Conservation (phyloP, 352 stramenopile species). For the Pythium biforme region DNA sequence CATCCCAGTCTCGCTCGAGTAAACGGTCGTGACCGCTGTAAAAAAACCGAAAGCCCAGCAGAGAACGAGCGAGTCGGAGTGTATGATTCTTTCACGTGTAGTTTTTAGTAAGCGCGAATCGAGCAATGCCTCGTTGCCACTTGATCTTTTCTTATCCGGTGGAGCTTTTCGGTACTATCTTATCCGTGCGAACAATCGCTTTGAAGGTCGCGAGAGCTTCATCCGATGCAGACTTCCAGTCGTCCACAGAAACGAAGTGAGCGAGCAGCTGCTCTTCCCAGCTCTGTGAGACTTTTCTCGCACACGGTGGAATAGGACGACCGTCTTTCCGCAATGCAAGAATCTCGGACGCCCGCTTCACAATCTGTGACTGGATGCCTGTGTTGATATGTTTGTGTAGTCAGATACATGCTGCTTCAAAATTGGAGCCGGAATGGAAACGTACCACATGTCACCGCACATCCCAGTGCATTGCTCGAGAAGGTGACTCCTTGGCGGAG, state of each 20-base stretch:
- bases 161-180: not conserved
- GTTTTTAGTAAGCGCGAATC: slow-evolving; percentile 1
- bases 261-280: slow-evolving; percentile 24
- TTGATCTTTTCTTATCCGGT: slow-evolving; percentile 19
- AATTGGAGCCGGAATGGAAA: not conserved
- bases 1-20: slow-evolving; percentile 34
- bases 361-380: slow-evolving; percentile 20
- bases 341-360: slow-evolving; percentile 25
- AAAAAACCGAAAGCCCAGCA: not conserved
- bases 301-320: slow-evolving; percentile 4
- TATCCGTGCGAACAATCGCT: slow-evolving; percentile 22
- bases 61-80: not conserved
- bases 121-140: not conserved
- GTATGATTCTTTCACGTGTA: slow-evolving; percentile 20
- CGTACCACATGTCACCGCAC: slow-evolving; percentile 62
- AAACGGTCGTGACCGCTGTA: not conserved
- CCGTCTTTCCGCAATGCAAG: slow-evolving; percentile 19
- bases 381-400: not conserved
- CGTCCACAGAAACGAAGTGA: slow-evolving; percentile 19
- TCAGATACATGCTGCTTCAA: not conserved
- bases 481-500: slow-evolving; percentile 54
- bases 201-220: slow-evolving; percentile 9
- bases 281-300: not conserved
- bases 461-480: slow-evolving; percentile 74
- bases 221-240: slow-evolving; percentile 16